Evolutionary conservation across 805 yeast species (phyloP).

Genomic region (Pichia nanzhaoensis): DNA sequence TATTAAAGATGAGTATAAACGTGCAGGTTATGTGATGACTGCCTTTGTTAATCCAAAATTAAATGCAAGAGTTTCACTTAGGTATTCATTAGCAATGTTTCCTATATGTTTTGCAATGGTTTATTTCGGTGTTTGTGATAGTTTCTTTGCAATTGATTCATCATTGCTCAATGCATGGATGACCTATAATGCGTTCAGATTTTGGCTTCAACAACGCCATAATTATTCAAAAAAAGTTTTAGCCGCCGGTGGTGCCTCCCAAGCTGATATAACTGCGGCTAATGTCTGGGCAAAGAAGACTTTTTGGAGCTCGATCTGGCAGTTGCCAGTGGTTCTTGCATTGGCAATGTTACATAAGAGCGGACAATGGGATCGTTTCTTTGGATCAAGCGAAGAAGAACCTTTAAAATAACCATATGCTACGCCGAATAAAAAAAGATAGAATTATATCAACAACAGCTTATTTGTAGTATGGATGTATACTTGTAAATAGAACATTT

Average conservation of each 20-base stretch:
- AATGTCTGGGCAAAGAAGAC: conserved; percentile 71
- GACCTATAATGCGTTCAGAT: conserved; percentile 66
- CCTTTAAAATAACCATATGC: not conserved
- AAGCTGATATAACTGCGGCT: conserved; percentile 56
- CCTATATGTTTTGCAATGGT: conserved; percentile 83
- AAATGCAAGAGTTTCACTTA: conserved; percentile 87
- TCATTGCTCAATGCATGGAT: conserved; percentile 82
- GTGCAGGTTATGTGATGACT: conserved; percentile 97
- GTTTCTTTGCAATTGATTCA: conserved; percentile 75
- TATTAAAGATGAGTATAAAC: conserved; percentile 78
- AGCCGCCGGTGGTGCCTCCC: conserved; percentile 34
- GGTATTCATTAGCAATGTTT: conserved; percentile 89
- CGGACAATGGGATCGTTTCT: conserved; percentile 86
- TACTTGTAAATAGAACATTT: too few species aligned
- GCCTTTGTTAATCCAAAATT: conserved; percentile 87
- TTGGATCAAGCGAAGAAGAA: conserved; percentile 24
- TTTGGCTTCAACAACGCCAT: conserved; percentile 75
- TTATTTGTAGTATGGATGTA: not conserved
- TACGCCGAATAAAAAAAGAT: not conserved
- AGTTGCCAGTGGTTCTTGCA: conserved; percentile 81
- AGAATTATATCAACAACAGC: too few species aligned
- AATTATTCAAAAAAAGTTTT: conserved; percentile 41
- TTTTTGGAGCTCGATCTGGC: conserved; percentile 94
- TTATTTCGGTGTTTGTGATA: conserved; percentile 76
- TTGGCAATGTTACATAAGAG: conserved; percentile 92